These are phyloP conservation scores for Trypanosoma scelopori DNA, from an alignment of 208 protist species.

Conservation along the genomic window DNA sequence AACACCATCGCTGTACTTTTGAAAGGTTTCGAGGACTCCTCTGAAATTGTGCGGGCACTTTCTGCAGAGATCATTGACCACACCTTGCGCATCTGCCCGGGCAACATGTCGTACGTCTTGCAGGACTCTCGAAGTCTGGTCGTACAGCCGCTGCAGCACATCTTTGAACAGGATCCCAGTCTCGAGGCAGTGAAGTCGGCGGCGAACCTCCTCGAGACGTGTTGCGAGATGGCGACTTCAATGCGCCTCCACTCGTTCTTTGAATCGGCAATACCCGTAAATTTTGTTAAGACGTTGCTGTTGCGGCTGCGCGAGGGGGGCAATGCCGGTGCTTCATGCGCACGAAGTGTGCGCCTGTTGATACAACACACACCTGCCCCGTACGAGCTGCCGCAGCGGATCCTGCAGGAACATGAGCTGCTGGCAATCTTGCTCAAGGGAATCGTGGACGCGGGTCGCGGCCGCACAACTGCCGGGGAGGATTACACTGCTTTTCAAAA, in stretches of 20 bases:
- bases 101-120: neutral
- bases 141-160: neutral
- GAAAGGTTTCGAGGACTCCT: neutral
- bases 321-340: neutral
- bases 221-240: neutral
- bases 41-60: slow-evolving; percentile 15
- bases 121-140: slow-evolving; percentile 5
- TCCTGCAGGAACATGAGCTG: slow-evolving; percentile 6
- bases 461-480: slow-evolving; percentile 8
- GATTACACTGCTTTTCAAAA: slow-evolving; percentile 21
- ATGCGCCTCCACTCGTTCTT: slow-evolving; percentile 9
- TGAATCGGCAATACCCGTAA: neutral
- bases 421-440: slow-evolving; percentile 18
- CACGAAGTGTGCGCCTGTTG: slow-evolving; percentile 14
- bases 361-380: slow-evolving; percentile 14
- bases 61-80: slow-evolving; percentile 17
- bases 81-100: neutral
- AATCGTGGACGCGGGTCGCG: slow-evolving; percentile 25
- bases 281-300: slow-evolving; percentile 8
- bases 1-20: neutral
- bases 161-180: slow-evolving; percentile 9
- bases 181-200: slow-evolving; percentile 13
- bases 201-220: slow-evolving; percentile 6
- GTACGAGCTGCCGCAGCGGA: slow-evolving; percentile 7
- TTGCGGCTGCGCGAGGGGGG: slow-evolving; percentile 8